These are phyloP conservation scores for Corynespora cassiicola DNA, from an alignment of 2,329 filamentous ascomycete species.

Conservation along the genomic window DNA sequence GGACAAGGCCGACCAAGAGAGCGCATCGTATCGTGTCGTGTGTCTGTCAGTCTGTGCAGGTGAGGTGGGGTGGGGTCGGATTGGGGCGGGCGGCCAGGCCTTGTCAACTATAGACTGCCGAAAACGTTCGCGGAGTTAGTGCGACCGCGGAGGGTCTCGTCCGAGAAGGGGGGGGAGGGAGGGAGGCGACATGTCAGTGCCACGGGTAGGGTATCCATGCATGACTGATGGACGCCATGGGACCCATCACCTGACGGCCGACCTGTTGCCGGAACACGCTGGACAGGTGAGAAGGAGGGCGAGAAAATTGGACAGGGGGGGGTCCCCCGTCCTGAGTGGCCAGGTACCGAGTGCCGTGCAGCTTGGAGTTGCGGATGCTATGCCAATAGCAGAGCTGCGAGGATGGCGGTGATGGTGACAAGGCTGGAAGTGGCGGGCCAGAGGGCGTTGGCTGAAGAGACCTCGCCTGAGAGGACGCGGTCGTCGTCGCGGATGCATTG, in stretches of 20 bases:
- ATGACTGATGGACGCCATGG: constrained; percentile 26
- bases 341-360: constrained; percentile 22
- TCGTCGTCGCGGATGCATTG: constrained; percentile 43
- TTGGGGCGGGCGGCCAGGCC: too few species aligned
- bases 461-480: constrained; percentile 21
- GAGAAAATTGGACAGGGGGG: constrained; percentile 23
- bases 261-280: too few species aligned
- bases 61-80: too few species aligned
- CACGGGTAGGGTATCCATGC: constrained; percentile 43
- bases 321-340: constrained; percentile 29
- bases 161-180: constrained; percentile 3
- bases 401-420: constrained; percentile 21
- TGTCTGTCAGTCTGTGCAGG: too few species aligned
- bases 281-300: constrained; percentile 21
- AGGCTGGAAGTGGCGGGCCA: constrained; percentile 15
- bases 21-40: too few species aligned
- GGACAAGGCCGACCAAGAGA: too few species aligned
- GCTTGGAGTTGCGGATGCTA: constrained; percentile 28
- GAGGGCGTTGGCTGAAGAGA: constrained; percentile 21
- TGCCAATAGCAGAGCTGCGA: constrained; percentile 29
- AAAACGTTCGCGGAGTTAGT: constrained; percentile 8
- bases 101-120: not conserved
- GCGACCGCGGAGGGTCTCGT: constrained; percentile 14
- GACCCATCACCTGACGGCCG: constrained; percentile 34
- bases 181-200: constrained; percentile 19